Conservation (phyloP, 1,284 basidiomycete genomes). For the Golubevia pallescens region DNA sequence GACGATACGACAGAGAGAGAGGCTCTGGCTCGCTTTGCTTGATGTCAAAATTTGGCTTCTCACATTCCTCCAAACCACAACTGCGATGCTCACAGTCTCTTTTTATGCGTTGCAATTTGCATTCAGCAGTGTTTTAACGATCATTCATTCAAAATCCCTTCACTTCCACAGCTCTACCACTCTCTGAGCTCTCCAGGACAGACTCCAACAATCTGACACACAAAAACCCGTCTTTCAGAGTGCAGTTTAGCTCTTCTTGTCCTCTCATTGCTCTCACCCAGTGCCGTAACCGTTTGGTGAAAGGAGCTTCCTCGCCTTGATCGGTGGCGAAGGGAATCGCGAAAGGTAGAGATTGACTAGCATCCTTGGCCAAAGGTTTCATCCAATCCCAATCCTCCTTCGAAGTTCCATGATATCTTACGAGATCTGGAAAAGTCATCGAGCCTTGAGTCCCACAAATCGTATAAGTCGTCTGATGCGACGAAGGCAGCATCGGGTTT, state of each 20-base stretch:
- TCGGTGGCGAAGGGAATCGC: background rate
- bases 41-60: too few species aligned
- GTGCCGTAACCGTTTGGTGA: slow-evolving; percentile 27
- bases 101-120: too few species aligned
- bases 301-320: slow-evolving; percentile 21
- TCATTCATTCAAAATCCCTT: too few species aligned
- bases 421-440: slow-evolving; percentile 21
- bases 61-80: too few species aligned
- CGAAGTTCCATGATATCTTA: slow-evolving; percentile 13
- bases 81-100: too few species aligned
- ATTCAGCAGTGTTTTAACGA: too few species aligned
- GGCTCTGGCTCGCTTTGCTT: too few species aligned
- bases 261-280: slow-evolving; percentile 23
- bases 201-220: slow-evolving; percentile 12
- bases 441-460: slow-evolving; percentile 28
- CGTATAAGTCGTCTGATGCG: slow-evolving; percentile 21
- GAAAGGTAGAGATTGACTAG: background rate
- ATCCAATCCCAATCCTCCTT: slow-evolving; percentile 8
- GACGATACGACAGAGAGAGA: too few species aligned
- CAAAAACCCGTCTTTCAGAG: slow-evolving; percentile 11
- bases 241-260: slow-evolving; percentile 11
- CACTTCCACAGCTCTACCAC: too few species aligned
- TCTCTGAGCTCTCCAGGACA: slow-evolving; percentile 10
- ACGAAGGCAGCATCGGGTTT: slow-evolving; percentile 24
- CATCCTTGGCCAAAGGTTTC: slow-evolving; percentile 14